phyloP scores from a whole-genome alignment of 371 early-diverging fungal species.

The Mucor mucedo region DNA sequence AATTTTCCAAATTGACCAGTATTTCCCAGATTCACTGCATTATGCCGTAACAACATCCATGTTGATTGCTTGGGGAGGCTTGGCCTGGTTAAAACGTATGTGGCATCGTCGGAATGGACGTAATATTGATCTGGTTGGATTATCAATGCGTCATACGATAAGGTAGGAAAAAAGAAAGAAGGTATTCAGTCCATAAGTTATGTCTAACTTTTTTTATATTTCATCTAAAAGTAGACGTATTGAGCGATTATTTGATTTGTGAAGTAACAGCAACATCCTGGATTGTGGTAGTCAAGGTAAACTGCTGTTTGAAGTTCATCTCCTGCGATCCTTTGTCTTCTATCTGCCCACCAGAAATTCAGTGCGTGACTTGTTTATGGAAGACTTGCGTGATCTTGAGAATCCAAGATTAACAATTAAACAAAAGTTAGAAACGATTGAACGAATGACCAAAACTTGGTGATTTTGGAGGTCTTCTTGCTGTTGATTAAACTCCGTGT shows the following conservation, averaged over 20 bases:
- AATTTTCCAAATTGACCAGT: too few relatives aligned
- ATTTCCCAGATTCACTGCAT: too few relatives aligned
- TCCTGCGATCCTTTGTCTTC: constrained; percentile 57
- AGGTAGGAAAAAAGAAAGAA: constrained; percentile 24
- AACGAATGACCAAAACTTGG: constrained; percentile 69
- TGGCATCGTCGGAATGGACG: constrained; percentile 30
- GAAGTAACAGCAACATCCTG: constrained; percentile 17
- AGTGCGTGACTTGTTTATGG: constrained; percentile 65
- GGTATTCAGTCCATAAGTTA: too few relatives aligned
- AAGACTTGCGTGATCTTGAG: constrained; percentile 75
- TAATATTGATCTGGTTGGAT: constrained; percentile 29
- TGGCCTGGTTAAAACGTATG: constrained; percentile 46
- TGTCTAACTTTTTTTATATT: too few relatives aligned
- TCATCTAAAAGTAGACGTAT: constrained; percentile 39
- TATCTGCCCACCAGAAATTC: constrained; percentile 52
- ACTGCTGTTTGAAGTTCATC: constrained; percentile 69
- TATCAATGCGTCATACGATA: constrained; percentile 42
- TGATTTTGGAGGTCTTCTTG: constrained; percentile 29
- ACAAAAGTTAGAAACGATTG: constrained; percentile 65
- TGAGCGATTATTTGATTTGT: constrained; percentile 43
- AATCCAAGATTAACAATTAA: constrained; percentile 56
- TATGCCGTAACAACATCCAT: constrained; percentile 66
- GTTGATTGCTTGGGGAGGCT: constrained; percentile 57
- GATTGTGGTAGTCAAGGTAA: constrained; percentile 72
- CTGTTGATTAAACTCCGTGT: too few relatives aligned